Percentiles rank a stretch among this genome's conserved stretches.
These are phyloP conservation scores for Viola pubescens DNA, from an alignment of 441 rosid species.

Conservation along the genomic window DNA sequence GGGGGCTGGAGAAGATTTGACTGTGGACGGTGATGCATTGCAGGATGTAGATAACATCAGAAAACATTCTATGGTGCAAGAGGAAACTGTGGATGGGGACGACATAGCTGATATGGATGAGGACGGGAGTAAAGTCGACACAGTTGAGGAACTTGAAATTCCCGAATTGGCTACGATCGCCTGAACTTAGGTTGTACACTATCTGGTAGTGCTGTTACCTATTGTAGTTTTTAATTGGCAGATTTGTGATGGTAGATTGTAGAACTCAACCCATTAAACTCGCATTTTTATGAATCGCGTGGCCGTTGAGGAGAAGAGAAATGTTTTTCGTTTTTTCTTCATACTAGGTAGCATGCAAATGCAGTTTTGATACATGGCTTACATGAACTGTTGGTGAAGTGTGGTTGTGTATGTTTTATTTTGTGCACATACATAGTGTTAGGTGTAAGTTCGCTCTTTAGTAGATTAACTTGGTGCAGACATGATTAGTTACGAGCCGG, in stretches of 20 bases:
- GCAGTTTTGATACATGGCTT: background rate
- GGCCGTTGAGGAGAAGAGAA: background rate
- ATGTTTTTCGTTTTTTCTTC: background rate
- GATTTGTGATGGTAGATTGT: too few relatives aligned
- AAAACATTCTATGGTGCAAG: too few relatives aligned
- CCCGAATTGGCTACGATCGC: background rate
- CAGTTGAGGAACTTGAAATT: slow-evolving; percentile 10
- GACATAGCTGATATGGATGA: slow-evolving; percentile 9
- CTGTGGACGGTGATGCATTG: slow-evolving; percentile 5
- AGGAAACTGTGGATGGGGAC: background rate
- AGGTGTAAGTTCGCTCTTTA: too few relatives aligned
- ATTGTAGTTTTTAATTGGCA: background rate
- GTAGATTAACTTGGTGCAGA: too few relatives aligned
- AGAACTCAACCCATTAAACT: background rate
- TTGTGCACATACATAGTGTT: too few relatives aligned
- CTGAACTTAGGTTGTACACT: slow-evolving; percentile 6
- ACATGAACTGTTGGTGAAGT: too few relatives aligned
- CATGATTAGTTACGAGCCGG: too few relatives aligned
- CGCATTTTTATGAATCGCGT: background rate
- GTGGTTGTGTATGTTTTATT: too few relatives aligned
- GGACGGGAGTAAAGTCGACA: slow-evolving; percentile 6
- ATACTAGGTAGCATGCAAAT: background rate
- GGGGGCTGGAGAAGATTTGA: slow-evolving; percentile 21
- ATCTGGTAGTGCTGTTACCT: background rate
- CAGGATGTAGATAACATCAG: too few relatives aligned